phyloP scores from a whole-genome alignment of 1,139 yeast species.

The Yamadazyma songkhlaensis region DNA sequence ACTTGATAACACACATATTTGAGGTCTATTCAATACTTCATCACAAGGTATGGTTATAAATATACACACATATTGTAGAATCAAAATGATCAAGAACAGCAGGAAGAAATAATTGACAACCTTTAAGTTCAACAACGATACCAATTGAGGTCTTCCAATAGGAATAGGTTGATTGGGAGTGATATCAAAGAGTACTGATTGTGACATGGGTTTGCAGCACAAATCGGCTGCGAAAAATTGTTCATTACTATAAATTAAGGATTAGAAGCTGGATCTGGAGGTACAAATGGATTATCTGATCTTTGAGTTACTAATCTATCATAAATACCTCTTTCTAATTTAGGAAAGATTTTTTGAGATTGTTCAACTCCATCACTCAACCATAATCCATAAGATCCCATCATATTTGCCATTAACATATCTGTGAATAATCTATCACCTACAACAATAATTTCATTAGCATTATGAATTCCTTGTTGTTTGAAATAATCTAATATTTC shows the following conservation, averaged over 20 bases:
- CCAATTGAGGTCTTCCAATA: conserved; percentile 1
- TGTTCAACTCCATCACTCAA: conserved; percentile 69
- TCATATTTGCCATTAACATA: conserved; percentile 87
- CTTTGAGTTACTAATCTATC: conserved; percentile 23
- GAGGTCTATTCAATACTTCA: conserved; percentile 39
- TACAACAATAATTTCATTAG: conserved; percentile 73
- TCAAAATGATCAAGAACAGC: conserved; percentile 27
- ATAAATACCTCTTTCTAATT: conserved; percentile 49
- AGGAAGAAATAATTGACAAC: conserved; percentile 20
- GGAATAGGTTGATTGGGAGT: neutral
- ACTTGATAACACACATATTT: conserved; percentile 23
- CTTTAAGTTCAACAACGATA: conserved; percentile 10
- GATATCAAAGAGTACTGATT: conserved; percentile 4
- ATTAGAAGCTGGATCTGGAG: conserved; percentile 24
- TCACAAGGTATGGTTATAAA: conserved; percentile 45
- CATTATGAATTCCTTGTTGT: conserved; percentile 40
- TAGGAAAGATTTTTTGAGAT: conserved; percentile 49
- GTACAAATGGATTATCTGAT: conserved; percentile 20
- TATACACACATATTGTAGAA: conserved; percentile 36
- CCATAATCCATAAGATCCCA: conserved; percentile 91
- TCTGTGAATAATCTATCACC: conserved; percentile 94
- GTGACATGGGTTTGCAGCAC: neutral
- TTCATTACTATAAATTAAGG: too few relatives aligned
- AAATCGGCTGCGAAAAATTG: conserved; percentile 3
- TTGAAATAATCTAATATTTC: conserved; percentile 66